phyloP scores from a whole-genome alignment of 2,329 filamentous ascomycete species.

The Chaetomium globosum region DNA sequence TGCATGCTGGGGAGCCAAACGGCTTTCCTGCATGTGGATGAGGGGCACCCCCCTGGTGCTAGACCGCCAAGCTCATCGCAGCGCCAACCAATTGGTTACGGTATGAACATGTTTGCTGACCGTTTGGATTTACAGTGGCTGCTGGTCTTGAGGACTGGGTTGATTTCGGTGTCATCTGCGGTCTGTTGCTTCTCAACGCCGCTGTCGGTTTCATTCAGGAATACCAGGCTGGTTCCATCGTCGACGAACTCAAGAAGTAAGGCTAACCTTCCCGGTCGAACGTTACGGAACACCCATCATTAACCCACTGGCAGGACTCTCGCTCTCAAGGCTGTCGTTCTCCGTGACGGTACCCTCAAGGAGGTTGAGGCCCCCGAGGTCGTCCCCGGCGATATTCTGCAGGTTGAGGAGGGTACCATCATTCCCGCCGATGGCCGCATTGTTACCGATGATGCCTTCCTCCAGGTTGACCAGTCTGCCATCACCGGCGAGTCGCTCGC shows the following conservation, averaged over 20 bases:
- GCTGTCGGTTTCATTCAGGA: slow-evolving; percentile 86
- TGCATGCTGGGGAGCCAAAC: slow-evolving; percentile 22
- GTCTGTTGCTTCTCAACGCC: slow-evolving; percentile 79
- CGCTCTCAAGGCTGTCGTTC: slow-evolving; percentile 82
- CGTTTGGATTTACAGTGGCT: slow-evolving; percentile 60
- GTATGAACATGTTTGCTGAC: slow-evolving; percentile 33
- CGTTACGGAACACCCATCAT: not conserved
- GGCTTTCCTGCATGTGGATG: slow-evolving; percentile 12
- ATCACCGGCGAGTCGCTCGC: slow-evolving; percentile 91
- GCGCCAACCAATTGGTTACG: slow-evolving; percentile 27
- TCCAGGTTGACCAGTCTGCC: slow-evolving; percentile 89
- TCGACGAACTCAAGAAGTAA: slow-evolving; percentile 83
- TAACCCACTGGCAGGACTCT: slow-evolving; percentile 55
- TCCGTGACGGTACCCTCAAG: slow-evolving; percentile 75
- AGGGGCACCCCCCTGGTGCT: slow-evolving; percentile 29
- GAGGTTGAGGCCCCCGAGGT: slow-evolving; percentile 83
- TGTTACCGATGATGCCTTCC: slow-evolving; percentile 78
- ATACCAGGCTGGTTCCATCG: slow-evolving; percentile 85
- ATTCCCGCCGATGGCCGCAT: slow-evolving; percentile 87
- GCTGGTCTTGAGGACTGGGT: slow-evolving; percentile 87
- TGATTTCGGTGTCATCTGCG: slow-evolving; percentile 90
- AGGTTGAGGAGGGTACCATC: slow-evolving; percentile 89
- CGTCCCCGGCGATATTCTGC: slow-evolving; percentile 86
- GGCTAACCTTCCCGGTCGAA: slow-evolving; percentile 15
- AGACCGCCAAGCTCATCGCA: slow-evolving; percentile 1